phyloP scores from a whole-genome alignment of 345 rosid genomes.

The Reutealis trisperma region DNA sequence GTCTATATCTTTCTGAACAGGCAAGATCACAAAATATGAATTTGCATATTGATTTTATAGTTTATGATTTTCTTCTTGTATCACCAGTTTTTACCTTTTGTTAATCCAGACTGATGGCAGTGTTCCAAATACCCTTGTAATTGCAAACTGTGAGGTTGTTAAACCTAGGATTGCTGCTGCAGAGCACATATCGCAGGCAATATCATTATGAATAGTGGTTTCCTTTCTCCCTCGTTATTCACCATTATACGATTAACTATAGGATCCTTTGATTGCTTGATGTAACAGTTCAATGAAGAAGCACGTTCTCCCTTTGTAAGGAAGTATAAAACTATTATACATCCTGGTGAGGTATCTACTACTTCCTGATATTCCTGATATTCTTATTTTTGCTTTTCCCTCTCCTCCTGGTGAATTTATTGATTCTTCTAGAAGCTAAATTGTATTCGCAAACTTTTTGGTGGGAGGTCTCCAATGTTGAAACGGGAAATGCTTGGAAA shows the following conservation, averaged over 20 bases:
- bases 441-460: background rate
- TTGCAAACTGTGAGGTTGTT: slow-evolving; percentile 81
- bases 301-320: slow-evolving; percentile 68
- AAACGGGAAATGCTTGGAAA: background rate
- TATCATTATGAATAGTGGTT: slow-evolving; percentile 1
- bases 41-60: background rate
- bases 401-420: background rate
- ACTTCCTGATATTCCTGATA: background rate
- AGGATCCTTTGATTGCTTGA: slow-evolving; percentile 21
- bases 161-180: slow-evolving; percentile 90
- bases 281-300: slow-evolving; percentile 61
- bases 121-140: slow-evolving; percentile 84
- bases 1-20: slow-evolving; percentile 71
- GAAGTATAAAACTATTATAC: slow-evolving; percentile 62
- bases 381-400: background rate
- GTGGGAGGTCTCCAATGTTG: background rate
- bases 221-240: background rate
- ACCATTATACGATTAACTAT: background rate
- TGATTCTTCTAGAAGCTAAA: background rate
- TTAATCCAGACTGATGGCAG: slow-evolving; percentile 73
- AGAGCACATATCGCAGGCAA: slow-evolving; percentile 83
- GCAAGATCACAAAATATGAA: slow-evolving; percentile 19
- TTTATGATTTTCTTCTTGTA: background rate
- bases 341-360: slow-evolving; percentile 65
- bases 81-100: background rate